Evolutionary conservation across 345 rosid species (phyloP), one percentile per base, ranked within the genome.

Genomic region (Moringa oleifera): DNA sequence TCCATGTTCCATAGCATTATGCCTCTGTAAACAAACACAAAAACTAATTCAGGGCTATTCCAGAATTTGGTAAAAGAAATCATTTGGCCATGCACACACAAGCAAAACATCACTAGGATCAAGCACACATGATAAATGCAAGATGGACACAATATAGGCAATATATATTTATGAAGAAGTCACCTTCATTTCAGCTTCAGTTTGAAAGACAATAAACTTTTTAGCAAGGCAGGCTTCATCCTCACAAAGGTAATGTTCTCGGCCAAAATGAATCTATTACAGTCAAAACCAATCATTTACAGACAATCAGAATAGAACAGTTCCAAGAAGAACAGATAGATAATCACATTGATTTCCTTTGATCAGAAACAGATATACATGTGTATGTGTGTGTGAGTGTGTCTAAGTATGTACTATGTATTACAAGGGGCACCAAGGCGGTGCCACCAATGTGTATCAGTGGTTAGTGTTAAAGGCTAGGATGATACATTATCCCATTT

Each of bases 171-270:
- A 54, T 62, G 23, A 63, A 65, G 28, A 41, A 61, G 21, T 72
- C 67, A 94, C 99, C 96, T 95, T 95, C 83, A 95, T 66, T 77
- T 89, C 99, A 21, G 84, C 74, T 71, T 95, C 99, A 55, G 84
- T 81, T 64, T 68, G 91, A 73, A 95, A 95, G 62, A 85, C 99
- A 20, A 85, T 36, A 75, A 95, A 89, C 76, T 95, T 95, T 74
- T 95, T 89, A 63, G 89, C 64, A 59, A 95, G 99, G 71, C 99
- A 90, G 11, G 79, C 82, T 66, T 95, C 97, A 66, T 95, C 99
- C 74, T 95, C 97, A 64, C 99, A 95, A 13, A 91, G 86, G 63
- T 75, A 85, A 82, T 95, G 99, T 45, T 88, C 96, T 45, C 84
- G 76, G 15, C 95, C 87, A 66, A 89, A 91, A 69, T 91, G 99